Base-by-base conservation (phyloP, 352 stramenopile species). In the Phytophthora uliginosa region DNA sequence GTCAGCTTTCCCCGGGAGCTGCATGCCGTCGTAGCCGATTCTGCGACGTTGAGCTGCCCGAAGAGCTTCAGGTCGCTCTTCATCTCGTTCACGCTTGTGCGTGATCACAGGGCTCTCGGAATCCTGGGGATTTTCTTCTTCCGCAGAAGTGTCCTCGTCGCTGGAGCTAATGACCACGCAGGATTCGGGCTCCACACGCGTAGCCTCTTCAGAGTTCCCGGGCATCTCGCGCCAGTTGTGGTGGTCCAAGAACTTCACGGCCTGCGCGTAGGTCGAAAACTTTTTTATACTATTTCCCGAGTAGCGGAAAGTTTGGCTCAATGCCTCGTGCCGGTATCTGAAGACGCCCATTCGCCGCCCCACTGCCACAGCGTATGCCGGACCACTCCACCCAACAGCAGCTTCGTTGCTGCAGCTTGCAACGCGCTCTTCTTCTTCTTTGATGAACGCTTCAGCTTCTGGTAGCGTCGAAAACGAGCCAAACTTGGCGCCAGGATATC, bases 311-410 rank as follows among this genome's bases (percentile, higher is more conserved):
- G 87, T 81, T 33, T 89, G 83, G 1, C 51, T 5, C 50, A 83
- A 79, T 12, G 78, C 79, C 12, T 88, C 82, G 0, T 55, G 34
- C 60, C 65, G 83, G 18, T 73, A 71, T 15, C 74, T 71, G 63
- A 83, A 93, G 31, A 93, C 75, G 12, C 83, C 85, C 12, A 81
- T 79, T 24, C 79, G 66, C 2, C 76, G 70, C 2, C 85, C 85
- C 24, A 82, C 84, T 2, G 85, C 82, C 4, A 91, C 81, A 4
- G 85, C 85, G 45, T 91, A 91, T 13, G 42, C 56, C 40, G 36
- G 17, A 18, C 63, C 69, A 7, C 6, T 28, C 62, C 50, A 66
- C 0, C 24, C 38, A 3, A 15, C n/a, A 8, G 34, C 3, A 17
- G 20, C 15, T 38, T 50, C 26, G 7, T 36, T 36, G 17, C 15